Evolutionary conservation across 176 grass and related monocot species (phyloP).

Genomic region (bread wheat (Triticum aestivum)): IWGSC_CS_RefSeq_v2.1 NC_057795.1:101955917-101956416

Average conservation of each 20-base stretch:
- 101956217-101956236: neutral
- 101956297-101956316: no score
- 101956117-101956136: slow-evolving; percentile 1
- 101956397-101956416: no score
- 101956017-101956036: slow-evolving; percentile 9
- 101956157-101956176: neutral
- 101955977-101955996: slow-evolving; percentile 32
- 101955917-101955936: neutral
- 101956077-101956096: neutral
- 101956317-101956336: neutral
- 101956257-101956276: no score
- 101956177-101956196: no score
- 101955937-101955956: neutral
- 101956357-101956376: no score
- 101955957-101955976: neutral
- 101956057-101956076: slow-evolving; percentile 25
- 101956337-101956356: neutral
- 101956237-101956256: no score
- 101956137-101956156: slow-evolving; percentile 23
- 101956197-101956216: neutral
- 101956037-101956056: slow-evolving; percentile 52
- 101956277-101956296: neutral
- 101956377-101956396: no score
- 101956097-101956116: slow-evolving; percentile 26
- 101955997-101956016: neutral